Conservation (phyloP, 352 stramenopile genomes). For the Phytopythium ostracodes region DNA sequence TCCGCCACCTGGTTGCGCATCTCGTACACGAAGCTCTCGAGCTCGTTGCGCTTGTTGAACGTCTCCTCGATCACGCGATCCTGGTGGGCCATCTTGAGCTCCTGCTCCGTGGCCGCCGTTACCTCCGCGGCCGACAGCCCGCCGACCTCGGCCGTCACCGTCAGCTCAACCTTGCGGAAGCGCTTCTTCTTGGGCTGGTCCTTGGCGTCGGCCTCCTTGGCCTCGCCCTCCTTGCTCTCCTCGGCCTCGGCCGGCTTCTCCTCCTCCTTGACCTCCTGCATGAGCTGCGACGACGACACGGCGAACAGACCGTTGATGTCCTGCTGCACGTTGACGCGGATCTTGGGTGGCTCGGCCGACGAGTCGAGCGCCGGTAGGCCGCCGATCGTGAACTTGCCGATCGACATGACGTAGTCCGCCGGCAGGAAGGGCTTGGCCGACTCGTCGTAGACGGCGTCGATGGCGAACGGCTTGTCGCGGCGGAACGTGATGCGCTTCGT, state of each 20-base stretch:
- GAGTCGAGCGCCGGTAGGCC: conserved; percentile 77
- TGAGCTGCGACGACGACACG: conserved; percentile 95
- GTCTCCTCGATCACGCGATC: conserved; percentile 97
- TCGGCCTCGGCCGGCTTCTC: conserved; percentile 59
- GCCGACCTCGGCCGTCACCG: conserved; percentile 54
- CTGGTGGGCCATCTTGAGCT: conserved; percentile 95
- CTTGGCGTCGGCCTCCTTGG: conserved; percentile 63
- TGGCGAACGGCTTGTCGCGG: conserved; percentile 89
- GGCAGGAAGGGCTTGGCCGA: conserved; percentile 60
- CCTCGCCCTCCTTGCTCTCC: conserved; percentile 52
- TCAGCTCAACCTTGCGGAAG: conserved; percentile 89
- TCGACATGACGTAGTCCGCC: conserved; percentile 62
- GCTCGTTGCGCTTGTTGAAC: conserved; percentile 98
- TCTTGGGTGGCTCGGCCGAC: conserved; percentile 77
- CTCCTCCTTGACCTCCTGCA: conserved; percentile 95
- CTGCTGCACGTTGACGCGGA: conserved; percentile 97
- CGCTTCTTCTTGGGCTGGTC: conserved; percentile 93
- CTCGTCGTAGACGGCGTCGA: conserved; percentile 90
- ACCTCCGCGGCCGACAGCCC: conserved; percentile 63
- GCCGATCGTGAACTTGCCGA: conserved; percentile 93
- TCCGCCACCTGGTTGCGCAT: conserved; percentile 96
- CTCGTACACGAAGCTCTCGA: conserved; percentile 99
- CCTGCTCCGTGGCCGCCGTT: conserved; percentile 74
- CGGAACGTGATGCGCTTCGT: conserved; percentile 96
- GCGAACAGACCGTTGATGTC: conserved; percentile 96